A percentile compares a stretch with the other conserved stretches of the same genome.
Evolutionary conservation across 2,329 filamentous ascomycete genomes (phyloP).

Genomic region (Xylariaceae sp.): DNA sequence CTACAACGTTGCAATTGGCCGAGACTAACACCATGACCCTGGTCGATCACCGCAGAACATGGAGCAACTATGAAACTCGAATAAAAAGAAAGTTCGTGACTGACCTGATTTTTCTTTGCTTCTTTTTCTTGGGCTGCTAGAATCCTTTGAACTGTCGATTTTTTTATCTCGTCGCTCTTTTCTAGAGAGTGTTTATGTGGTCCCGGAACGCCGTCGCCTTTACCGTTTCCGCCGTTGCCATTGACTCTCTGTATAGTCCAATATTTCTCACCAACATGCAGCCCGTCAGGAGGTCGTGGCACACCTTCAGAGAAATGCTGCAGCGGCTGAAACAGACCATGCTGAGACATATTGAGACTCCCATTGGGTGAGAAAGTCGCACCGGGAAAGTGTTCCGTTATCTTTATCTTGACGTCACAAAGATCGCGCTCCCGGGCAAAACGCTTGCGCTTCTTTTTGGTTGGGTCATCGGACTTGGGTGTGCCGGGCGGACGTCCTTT

Average conservation of each 20-base stretch:
- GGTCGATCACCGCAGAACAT: no score
- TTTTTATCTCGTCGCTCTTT: constrained; percentile 76
- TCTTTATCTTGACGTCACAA: constrained; percentile 86
- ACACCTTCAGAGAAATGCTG: constrained; percentile 23
- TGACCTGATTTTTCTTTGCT: constrained; percentile 56
- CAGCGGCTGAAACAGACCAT: constrained; percentile 20
- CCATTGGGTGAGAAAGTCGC: constrained; percentile 34
- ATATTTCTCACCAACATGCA: constrained; percentile 47
- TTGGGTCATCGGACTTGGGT: constrained; percentile 73
- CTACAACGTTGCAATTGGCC: no score
- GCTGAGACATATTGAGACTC: constrained; percentile 17
- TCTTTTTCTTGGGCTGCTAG: constrained; percentile 63
- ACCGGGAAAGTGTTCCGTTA: constrained; percentile 71
- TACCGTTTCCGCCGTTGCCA: constrained; percentile 69
- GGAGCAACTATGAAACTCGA: no score
- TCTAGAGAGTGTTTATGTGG: constrained; percentile 71
- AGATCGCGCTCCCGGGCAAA: constrained; percentile 70
- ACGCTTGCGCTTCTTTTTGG: constrained; percentile 78
- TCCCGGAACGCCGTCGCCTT: constrained; percentile 64
- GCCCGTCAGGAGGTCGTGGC: constrained; percentile 36
- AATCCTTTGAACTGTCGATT: constrained; percentile 69
- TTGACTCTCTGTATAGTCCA: constrained; percentile 78
- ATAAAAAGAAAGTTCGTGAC: no score
- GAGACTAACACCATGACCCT: no score
- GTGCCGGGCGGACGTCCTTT: constrained; percentile 77